Evolutionary conservation across 768 basidiomycete species (phyloP), one percentile per base, ranked within the genome.

Genomic region (Macrolepiota dolichaula): DNA sequence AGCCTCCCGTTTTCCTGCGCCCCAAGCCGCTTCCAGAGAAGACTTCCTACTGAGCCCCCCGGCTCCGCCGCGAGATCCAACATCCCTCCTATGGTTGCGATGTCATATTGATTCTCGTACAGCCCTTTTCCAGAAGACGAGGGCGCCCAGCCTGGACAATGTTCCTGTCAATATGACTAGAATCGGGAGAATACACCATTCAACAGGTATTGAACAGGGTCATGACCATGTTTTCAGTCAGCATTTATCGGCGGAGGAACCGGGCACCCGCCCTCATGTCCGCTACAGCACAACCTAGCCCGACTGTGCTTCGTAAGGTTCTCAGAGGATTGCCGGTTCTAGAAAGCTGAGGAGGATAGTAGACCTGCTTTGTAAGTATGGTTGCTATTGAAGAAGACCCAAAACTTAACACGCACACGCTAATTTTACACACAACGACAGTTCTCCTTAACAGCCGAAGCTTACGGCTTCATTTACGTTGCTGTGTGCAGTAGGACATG

Each of bases 391-490:
- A 49, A 12, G 25, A 53, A 22, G 52, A 12, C 36, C 36, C 22
- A 22, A 38, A 35, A 24, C 22, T 53, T 37, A 22, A 38, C 52
- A 24, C 13, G 25, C 22, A 32, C 7, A 38, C n/a, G 42, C 25
- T 37, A 50, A 27, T 38, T 27, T 44, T 61, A 36, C 24, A 59
- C 24, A 32, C 13, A 35, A 29, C 25, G 38, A 55, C 38, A 27
- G 25, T 36, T 44, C 54, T 44, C 54, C 54, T 55, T 55, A 55
- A 55, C 22, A 42, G 27, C 54, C 38, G 54, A 29, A 27, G 35
- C 27, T 55, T 35, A 25, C 54, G 40, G 40, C 27, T 25, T 22
- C 40, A 4, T 24, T 55, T 42, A 42, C 38, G 22, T 32, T 55
- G 40, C 24, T 37, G 40, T 49, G 15, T 49, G 25, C 47, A 24